Conservation (phyloP, 306 rosid species). For the Acacia acuminata region DNA sequence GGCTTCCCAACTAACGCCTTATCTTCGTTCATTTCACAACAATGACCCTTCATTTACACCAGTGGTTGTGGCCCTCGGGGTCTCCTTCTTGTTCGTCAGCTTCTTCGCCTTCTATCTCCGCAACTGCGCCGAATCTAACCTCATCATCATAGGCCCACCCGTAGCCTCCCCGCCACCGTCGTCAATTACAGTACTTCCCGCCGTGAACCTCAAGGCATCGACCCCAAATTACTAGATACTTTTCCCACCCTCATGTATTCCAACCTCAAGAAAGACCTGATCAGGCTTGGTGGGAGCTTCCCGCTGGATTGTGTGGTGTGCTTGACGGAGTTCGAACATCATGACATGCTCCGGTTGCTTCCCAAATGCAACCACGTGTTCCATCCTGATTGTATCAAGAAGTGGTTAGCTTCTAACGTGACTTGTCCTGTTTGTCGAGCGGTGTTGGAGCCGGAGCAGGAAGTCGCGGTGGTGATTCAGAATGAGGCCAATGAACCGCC, state of each 20-base stretch:
- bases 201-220: neutral
- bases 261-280: conserved; percentile 32
- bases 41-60: conserved; percentile 24
- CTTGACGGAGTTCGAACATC: conserved; percentile 48
- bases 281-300: conserved; percentile 22
- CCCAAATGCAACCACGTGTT: conserved; percentile 42
- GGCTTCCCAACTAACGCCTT: neutral
- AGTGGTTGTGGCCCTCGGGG: neutral
- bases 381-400: conserved; percentile 55
- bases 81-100: conserved; percentile 21
- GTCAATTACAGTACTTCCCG: neutral
- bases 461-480: neutral
- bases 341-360: conserved; percentile 43
- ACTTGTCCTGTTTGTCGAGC: conserved; percentile 67
- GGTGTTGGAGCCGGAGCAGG: conserved; percentile 7
- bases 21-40: neutral
- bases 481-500: neutral
- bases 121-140: neutral
- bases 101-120: conserved; percentile 3
- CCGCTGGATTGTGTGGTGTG: conserved; percentile 63
- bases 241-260: conserved; percentile 54
- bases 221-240: conserved; percentile 38
- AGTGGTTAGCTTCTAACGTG: conserved; percentile 50
- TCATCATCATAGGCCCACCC: neutral
- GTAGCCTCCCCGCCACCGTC: neutral